A percentile compares a stretch with the other conserved stretches of the same genome.
These are phyloP conservation scores for Schrenkiella parvula DNA, from an alignment of 345 rosid genomes.

Conservation along the genomic window DNA sequence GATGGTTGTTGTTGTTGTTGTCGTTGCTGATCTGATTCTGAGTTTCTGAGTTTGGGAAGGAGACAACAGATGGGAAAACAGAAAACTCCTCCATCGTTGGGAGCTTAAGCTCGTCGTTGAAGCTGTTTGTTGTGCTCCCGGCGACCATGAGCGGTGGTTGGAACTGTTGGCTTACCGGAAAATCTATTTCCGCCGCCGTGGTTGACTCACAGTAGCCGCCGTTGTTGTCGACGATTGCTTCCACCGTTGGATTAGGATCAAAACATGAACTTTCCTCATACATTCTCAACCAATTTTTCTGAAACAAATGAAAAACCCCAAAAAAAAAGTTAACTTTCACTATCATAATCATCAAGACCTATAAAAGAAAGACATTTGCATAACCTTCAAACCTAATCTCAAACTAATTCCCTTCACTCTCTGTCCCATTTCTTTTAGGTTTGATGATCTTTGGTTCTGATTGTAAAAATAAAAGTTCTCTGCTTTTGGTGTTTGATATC, in stretches of 20 bases:
- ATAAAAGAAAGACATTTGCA: not conserved
- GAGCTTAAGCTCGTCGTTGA: constrained; percentile 36
- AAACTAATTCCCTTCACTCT: constrained; percentile 19
- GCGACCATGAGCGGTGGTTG: constrained; percentile 21
- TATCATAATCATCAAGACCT: not conserved
- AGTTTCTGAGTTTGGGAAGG: constrained; percentile 22
- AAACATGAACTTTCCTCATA: constrained; percentile 44
- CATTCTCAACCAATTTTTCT: constrained; percentile 31
- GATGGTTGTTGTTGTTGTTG: constrained; percentile 11
- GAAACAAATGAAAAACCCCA: not conserved
- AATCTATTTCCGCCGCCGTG: not conserved
- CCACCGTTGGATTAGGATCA: constrained; percentile 40
- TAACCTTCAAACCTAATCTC: constrained; percentile 24
- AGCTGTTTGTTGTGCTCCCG: constrained; percentile 33
- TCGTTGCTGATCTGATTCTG: constrained; percentile 6
- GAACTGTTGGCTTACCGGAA: constrained; percentile 5
- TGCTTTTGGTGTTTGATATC: not conserved
- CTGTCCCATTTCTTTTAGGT: not conserved
- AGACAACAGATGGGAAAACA: constrained; percentile 19
- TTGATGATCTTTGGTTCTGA: not conserved
- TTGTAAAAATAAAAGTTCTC: not conserved
- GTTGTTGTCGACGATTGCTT: constrained; percentile 16
- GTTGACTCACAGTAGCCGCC: constrained; percentile 8
- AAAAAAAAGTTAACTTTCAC: not conserved
- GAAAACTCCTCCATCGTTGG: constrained; percentile 37